These are phyloP conservation scores for Arabidopsis suecica DNA, from an alignment of 345 rosid genomes.

Conservation along the genomic window DNA sequence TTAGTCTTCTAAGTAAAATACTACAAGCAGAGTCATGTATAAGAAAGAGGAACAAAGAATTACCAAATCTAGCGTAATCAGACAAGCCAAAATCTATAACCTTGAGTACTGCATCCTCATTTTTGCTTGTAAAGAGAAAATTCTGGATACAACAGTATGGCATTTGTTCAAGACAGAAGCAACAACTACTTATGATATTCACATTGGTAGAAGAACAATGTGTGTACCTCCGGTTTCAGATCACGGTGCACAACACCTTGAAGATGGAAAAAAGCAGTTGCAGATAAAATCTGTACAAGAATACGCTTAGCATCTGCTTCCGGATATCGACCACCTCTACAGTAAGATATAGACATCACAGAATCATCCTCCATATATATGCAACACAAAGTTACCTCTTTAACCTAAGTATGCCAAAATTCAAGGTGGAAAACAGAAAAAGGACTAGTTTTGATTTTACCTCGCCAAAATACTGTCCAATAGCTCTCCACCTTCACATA, in stretches of 20 bases:
- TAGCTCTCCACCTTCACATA: conserved; percentile 97
- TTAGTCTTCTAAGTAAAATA: conserved; percentile 6
- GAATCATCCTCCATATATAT: background rate
- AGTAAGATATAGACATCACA: conserved; percentile 31
- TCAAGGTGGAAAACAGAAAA: background rate
- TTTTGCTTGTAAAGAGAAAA: conserved; percentile 81
- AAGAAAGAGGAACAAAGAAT: background rate
- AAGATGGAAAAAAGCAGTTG: conserved; percentile 91
- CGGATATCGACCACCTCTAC: conserved; percentile 92
- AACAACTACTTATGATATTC: background rate
- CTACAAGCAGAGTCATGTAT: conserved; percentile 1
- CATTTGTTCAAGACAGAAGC: conserved; percentile 7
- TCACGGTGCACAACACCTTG: conserved; percentile 99
- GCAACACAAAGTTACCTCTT: background rate
- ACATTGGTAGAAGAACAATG: background rate
- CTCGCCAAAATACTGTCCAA: conserved; percentile 90
- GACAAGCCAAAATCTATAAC: conserved; percentile 96
- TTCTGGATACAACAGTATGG: conserved; percentile 55
- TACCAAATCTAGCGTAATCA: conserved; percentile 83
- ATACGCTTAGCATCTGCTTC: conserved; percentile 90
- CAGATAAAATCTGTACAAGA: conserved; percentile 76
- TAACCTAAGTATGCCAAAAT: background rate
- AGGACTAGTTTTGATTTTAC: conserved; percentile 44
- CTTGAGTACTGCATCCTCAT: conserved; percentile 84
- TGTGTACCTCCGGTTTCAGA: conserved; percentile 88